Base-by-base conservation (phyloP, 2,329 filamentous ascomycete species). In the Aurifilum marmelostoma region DNA sequence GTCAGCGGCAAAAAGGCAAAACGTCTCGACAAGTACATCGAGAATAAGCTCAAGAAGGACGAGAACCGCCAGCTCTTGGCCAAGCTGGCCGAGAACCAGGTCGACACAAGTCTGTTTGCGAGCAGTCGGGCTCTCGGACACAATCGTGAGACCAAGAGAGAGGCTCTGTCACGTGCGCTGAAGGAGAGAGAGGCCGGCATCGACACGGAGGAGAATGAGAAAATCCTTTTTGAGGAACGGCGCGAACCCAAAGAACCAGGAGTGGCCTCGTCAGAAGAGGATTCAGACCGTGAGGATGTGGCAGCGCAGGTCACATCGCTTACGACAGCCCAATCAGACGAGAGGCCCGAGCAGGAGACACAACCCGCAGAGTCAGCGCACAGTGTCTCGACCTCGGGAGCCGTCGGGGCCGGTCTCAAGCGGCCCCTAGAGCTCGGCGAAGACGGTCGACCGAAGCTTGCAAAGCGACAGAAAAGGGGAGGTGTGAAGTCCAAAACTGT, bases 11-110 rank as follows among this genome's bases (percentile, higher is more conserved):
- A 91, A 76, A 91, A 91, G 77, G 86, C 88, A 7, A 90, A 91
- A 80, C 84, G 89, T 1, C 76, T 91, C 52, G 88, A 90, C 72
- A 91, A 91, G 75, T 91, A 90, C 76, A 89, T 91, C 73, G 94
- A 98, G 75, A 96, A 87, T 69, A 99, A 99, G 84, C 83, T 99
- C 60, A 92, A 90, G 79, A 97, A 97, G 79, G 96, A 99, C 77
- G 95, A 98, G 79, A 97, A 93, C 75, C 85, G 92, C 37, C 91
- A 89, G 68, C 83, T 99, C 39, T 85, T 98, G 74, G 92, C 92
- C 76, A 94, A 96, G 77, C 85, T 99, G 34, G 92, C 92, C 24
- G 85, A 88, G 71, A 86, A 88, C 67, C 94, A 91, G 76, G 87
- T 96, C 73, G 94, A 98, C 77, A 97, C 93, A 1, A 92, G 87